These are phyloP conservation scores for Candida tallmaniae DNA, from an alignment of 805 yeast species.

Conservation along the genomic window DNA sequence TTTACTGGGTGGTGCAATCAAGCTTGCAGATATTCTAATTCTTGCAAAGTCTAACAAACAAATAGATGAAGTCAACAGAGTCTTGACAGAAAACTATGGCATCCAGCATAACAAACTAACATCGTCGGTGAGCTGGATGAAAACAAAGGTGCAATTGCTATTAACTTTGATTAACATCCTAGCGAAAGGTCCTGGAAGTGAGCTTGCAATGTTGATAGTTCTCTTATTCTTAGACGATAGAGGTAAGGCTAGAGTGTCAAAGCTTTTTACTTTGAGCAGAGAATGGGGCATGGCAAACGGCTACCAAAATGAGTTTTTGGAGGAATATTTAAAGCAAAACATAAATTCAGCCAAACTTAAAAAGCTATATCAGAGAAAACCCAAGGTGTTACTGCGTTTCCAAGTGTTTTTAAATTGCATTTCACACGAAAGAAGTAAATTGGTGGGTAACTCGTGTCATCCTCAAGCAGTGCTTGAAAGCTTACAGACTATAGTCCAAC, in stretches of 20 bases:
- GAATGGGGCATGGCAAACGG: constrained; percentile 9
- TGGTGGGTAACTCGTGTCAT: constrained; percentile 11
- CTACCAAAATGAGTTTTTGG: constrained; percentile 7
- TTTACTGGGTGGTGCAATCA: constrained; percentile 38
- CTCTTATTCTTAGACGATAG: constrained; percentile 22
- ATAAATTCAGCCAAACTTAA: constrained; percentile 10
- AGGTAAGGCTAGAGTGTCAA: constrained; percentile 18
- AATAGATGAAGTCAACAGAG: constrained; percentile 33
- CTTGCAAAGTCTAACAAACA: constrained; percentile 51
- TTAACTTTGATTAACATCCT: constrained; percentile 47
- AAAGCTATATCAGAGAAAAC: background rate
- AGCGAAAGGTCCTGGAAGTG: constrained; percentile 26
- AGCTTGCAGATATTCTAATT: constrained; percentile 48
- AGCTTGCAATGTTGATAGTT: constrained; percentile 26
- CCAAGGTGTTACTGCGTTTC: constrained; percentile 2
- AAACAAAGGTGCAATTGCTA: constrained; percentile 38
- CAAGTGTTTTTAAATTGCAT: constrained; percentile 14
- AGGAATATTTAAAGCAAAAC: constrained; percentile 14
- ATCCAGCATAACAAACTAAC: constrained; percentile 41
- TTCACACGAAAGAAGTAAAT: constrained; percentile 6
- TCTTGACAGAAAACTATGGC: constrained; percentile 34
- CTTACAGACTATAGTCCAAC: constrained; percentile 25
- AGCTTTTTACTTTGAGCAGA: constrained; percentile 21
- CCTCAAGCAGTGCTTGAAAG: constrained; percentile 34
- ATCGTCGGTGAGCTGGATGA: constrained; percentile 50